Evolutionary conservation across 768 basidiomycete species (phyloP), one percentile per base, ranked within the genome.

Genomic region (Xerocomellus amylosporus): DNA sequence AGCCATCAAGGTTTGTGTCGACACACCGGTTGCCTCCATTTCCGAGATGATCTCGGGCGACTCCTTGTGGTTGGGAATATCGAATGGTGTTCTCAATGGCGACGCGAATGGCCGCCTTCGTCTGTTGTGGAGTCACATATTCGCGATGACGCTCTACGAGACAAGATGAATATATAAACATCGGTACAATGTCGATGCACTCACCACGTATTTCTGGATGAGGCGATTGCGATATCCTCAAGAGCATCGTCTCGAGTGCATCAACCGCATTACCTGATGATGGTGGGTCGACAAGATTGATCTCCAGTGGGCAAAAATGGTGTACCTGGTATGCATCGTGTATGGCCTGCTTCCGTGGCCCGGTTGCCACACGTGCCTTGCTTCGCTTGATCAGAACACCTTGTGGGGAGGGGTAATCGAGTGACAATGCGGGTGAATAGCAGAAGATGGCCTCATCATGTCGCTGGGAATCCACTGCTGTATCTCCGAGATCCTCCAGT

Each of bases 231-330:
- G 17, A 15, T 12, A 49, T 33, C 44, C 34, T 49, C 3, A 22
- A 53, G 8, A 59, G 26, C 56, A 53, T 59, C 3, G 4, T 24
- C 30, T 59, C 39, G 10, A 46, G 8, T 44, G 43, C 24, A 24
- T 4, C 24, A 24, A 24, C 24, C 24, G 24, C 24, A 44, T 45
- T 28, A 45, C 28, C 43, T 45, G 8, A 26, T 12, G 10, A 46
- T 20, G 39, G 15, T 33, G 14, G 2, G 9, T 38, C 37, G 3
- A 17, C 28, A 17, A 34, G 33, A 24, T 10, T 3, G 14, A 17
- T 1, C 26, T 8, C 17, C 17, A 9, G 8, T 8, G 10, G 36
- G 15, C 15, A 37, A 8, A 5, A 37, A 37, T 8, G 26, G 8
- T 14, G 7, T 17, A n/a, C 36, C 17, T 17, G 4, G 5, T 37